Base-by-base conservation (phyloP, 331 rosid genomes). In the Acacia pycnantha region DNA sequence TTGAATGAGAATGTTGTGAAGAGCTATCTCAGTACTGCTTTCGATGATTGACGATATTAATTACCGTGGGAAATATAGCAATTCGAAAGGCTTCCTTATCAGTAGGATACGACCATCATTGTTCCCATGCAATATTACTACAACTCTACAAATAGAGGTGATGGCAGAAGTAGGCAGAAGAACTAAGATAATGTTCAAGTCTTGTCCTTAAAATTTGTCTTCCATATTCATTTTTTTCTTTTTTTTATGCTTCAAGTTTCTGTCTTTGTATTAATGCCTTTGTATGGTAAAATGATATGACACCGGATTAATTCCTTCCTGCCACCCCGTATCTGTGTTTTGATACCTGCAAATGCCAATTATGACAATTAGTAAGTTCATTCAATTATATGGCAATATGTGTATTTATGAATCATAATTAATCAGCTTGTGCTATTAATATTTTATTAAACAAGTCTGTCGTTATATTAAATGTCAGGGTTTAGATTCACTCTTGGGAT, bases 21-120 rank as follows among this genome's bases (percentile, higher is more conserved):
- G 47, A 84, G 51, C 87, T 96, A 77, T 79, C 61, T 87, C 59
- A 96, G 99, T 69, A 70, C 88, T 83, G 97, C 97, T 77, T 93
- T 77, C 80, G 82, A 82, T 83, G 82, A 82, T 83, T 87, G 33
- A 59, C 26, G 84, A 82, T n/a, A 8, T 1, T 43, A 18, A 71
- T 35, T 11, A 33, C 24, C 58, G 77, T 72, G 70, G 71, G 69
- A 78, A 29, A 43, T 58, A 65, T 58, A 46, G 65, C 26, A 41
- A 62, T 56, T 29, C 46, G 35, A 37, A 70, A 48, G 44, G 41
- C 65, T 18, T 51, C 21, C 22, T 37, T 37, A 37, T 37, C 9
- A 44, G 48, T 44, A 9, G 15, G 48, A 11, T 12, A 44, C 14
- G 48, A 44, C 14, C 33, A 59, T 11, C 18, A 4, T 18, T 61